A percentile compares a stretch with the other conserved stretches of the same genome.
Evolutionary conservation across 164 flowering plant genomes (phyloP).

Genomic region (Umbilicus rupestris): DNA sequence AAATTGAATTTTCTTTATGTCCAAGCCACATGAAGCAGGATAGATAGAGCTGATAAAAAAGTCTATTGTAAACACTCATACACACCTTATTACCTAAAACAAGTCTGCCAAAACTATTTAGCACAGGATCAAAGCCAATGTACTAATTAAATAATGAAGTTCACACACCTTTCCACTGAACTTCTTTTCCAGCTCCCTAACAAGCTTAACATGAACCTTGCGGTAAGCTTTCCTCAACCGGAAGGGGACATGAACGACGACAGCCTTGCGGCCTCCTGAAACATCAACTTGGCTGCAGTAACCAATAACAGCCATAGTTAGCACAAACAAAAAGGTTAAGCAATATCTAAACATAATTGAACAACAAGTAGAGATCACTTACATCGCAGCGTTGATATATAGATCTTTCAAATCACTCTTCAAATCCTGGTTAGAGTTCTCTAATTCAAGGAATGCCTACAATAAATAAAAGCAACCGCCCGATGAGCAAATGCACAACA

Average conservation of each 20-base stretch:
- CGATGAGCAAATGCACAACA: not conserved
- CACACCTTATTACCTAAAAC: no score
- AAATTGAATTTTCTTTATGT: not conserved
- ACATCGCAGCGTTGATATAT: constrained; percentile 33
- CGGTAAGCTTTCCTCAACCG: constrained; percentile 73
- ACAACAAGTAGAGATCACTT: not conserved
- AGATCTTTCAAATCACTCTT: constrained; percentile 39
- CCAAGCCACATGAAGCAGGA: not conserved
- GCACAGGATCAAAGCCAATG: not conserved
- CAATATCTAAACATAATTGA: not conserved
- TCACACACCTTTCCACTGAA: constrained; percentile 75
- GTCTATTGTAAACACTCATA: no score
- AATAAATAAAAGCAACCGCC: not conserved
- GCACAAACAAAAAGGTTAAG: not conserved
- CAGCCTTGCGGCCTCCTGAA: constrained; percentile 63
- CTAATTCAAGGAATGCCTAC: constrained; percentile 34
- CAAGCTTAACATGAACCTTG: constrained; percentile 76
- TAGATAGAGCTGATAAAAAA: no score
- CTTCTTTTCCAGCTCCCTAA: constrained; percentile 89
- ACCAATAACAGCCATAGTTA: not conserved
- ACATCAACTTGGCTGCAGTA: constrained; percentile 75
- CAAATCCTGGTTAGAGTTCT: constrained; percentile 31
- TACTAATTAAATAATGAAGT: not conserved
- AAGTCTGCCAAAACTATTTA: not conserved
- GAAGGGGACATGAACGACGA: constrained; percentile 77